Base-by-base conservation (phyloP, 23 red algal species). In the Gracilaria domingensis region DNA sequence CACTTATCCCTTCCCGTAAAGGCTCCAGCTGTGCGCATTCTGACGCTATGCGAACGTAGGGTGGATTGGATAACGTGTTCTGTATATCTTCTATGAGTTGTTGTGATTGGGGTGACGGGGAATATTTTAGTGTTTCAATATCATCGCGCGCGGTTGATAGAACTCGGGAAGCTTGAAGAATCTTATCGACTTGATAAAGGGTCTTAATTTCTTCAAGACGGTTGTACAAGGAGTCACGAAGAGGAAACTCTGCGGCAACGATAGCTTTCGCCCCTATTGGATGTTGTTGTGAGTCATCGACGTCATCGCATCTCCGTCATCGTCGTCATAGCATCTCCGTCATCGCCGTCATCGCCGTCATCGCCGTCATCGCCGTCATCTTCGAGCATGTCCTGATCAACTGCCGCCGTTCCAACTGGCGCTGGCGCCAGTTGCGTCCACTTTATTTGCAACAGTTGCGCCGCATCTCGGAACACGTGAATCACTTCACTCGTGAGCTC, bases 101-200 rank as follows among this genome's bases (percentile, higher is more conserved):
- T 42, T 45, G 70, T 75, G 70, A 75, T 2, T 21, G 11, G 5
- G 40, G 38, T 45, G 70, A 75, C 23, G 40, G 8, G 18, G 70
- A 75, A 42, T 36, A 75, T 26, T 75, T 45, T 42, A 75, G 26
- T 45, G 36, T n/a, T 32, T 75, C 70, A 26, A 75, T 47, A 24
- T 75, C 70, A 47, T 36, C 16, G n/a, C 7, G 70, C 26, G 23
- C 14, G 8, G 20, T 45, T 48, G 70, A 75, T 75, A 75, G 36
- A 75, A 75, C 5, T 21, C 70, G 70, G 16, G 70, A 75, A n/a
- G 17, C 70, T 47, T 75, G 70, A 8, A 75, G 70, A 21, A 75
- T 8, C 70, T 75, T 75, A n/a, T 75, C 70, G 70, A 21, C 38
- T 2, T 75, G 21, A 26, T 75, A 75, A 23, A 75, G 70, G 37